Evolutionary conservation across 2,329 filamentous ascomycete species (phyloP).

Genomic region (Lasiodiplodia theobromae): DNA sequence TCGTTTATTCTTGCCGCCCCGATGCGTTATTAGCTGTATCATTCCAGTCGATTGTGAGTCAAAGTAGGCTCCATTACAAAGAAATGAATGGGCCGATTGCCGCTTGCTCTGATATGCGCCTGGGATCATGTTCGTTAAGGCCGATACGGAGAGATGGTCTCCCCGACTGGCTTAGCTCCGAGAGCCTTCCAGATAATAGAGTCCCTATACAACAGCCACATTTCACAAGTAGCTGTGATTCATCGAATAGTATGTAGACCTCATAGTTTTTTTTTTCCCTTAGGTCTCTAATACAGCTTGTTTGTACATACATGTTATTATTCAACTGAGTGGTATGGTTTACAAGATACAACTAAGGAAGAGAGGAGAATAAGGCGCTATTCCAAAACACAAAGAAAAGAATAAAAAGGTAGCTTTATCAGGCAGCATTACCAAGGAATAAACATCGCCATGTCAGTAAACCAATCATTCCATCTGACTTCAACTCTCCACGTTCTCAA

Average conservation of each 20-base stretch:
- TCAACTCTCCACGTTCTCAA: neutral
- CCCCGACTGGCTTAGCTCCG: neutral
- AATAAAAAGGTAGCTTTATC: neutral
- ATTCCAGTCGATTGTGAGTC: neutral
- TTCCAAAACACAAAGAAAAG: too few relatives aligned
- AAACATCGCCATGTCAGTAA: neutral
- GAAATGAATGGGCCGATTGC: neutral
- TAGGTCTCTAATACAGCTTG: neutral
- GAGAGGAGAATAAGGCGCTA: neutral
- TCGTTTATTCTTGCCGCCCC: neutral
- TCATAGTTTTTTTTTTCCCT: neutral
- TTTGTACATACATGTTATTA: neutral
- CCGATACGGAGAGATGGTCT: conserved; percentile 1
- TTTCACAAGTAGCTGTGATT: neutral
- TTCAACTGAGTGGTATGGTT: neutral
- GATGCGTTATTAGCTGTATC: neutral
- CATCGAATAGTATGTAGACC: neutral
- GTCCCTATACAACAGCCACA: neutral
- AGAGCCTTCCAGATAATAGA: neutral
- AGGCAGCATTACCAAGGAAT: neutral
- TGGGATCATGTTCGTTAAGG: neutral
- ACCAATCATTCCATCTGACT: neutral
- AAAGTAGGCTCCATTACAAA: neutral
- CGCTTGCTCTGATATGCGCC: neutral
- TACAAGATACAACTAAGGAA: neutral